Conservation (phyloP, 2,329 filamentous ascomycete species). For the Myriangium duriaei region DNA sequence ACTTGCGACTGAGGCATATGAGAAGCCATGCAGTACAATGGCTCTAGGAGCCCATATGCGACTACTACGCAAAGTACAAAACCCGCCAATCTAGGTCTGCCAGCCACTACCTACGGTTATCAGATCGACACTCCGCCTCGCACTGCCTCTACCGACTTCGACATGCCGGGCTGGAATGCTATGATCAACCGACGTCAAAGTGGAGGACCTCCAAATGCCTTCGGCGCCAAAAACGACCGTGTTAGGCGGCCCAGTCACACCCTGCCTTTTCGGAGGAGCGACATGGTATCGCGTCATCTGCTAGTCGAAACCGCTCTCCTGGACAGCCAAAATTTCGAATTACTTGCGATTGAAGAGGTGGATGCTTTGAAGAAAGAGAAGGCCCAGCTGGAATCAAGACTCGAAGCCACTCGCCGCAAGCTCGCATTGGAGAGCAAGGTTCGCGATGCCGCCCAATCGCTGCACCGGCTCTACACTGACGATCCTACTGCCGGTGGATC, state of each 20-base stretch:
- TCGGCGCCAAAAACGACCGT: background rate
- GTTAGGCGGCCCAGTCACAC: background rate
- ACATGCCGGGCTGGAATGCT: constrained; percentile 8
- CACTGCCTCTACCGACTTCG: constrained; percentile 6
- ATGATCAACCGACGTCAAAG: constrained; percentile 3
- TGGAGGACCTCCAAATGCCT: background rate
- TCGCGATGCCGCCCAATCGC: constrained; percentile 78
- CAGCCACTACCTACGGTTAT: constrained; percentile 3
- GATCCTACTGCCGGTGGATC: constrained; percentile 33
- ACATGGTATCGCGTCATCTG: constrained; percentile 70
- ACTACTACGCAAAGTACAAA: constrained; percentile 4
- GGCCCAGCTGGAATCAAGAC: constrained; percentile 56
- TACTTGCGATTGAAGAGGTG: constrained; percentile 83
- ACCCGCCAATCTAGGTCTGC: background rate
- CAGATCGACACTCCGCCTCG: constrained; percentile 6
- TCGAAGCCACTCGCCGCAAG: constrained; percentile 71
- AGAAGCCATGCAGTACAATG: constrained; percentile 8
- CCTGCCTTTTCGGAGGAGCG: constrained; percentile 18
- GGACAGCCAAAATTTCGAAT: constrained; percentile 74
- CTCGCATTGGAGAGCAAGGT: constrained; percentile 86
- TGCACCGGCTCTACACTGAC: constrained; percentile 68
- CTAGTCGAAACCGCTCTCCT: constrained; percentile 85
- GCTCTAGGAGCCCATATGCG: constrained; percentile 1
- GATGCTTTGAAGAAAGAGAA: constrained; percentile 84
- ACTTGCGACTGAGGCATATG: background rate